These are phyloP conservation scores for Desmodesmus armatus DNA, from an alignment of 139 green algal genomes.

Conservation along the genomic window DNA sequence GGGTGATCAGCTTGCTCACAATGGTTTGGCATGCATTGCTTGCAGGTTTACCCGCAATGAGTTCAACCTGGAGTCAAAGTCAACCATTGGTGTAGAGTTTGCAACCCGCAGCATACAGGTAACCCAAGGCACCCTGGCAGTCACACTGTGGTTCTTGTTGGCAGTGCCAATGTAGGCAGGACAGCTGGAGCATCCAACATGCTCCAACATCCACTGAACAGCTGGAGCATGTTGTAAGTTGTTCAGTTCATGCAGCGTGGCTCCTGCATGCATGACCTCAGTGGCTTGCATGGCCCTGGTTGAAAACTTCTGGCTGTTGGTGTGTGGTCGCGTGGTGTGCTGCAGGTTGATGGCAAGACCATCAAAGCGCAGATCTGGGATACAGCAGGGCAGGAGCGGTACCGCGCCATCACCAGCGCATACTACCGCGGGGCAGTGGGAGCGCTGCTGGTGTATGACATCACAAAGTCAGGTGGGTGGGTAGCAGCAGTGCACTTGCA, in stretches of 20 bases:
- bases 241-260: no score
- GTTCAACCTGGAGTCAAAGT: conserved; percentile 99
- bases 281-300: no score
- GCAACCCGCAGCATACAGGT: conserved; percentile 98
- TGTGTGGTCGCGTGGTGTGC: not conserved
- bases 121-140: not conserved
- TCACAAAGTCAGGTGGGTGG: conserved; percentile 92
- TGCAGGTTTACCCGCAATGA: conserved; percentile 99
- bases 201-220: no score
- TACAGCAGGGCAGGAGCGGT: conserved; percentile 97
- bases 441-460: conserved; percentile 99
- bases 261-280: no score
- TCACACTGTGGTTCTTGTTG: no score
- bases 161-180: no score
- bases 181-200: no score
- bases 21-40: no score
- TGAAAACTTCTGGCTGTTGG: no score
- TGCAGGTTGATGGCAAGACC: conserved; percentile 97
- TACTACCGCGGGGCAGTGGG: conserved; percentile 99
- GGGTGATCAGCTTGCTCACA: conserved; percentile 64
- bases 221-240: no score
- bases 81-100: conserved; percentile 99
- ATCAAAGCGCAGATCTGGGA: conserved; percentile 99
- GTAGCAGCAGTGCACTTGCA: no score
- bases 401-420: conserved; percentile 98